A percentile compares a stretch with the other conserved stretches of the same genome.
These are phyloP conservation scores for Apiospora marii DNA, from an alignment of 2,329 filamentous ascomycete species.

Conservation along the genomic window DNA sequence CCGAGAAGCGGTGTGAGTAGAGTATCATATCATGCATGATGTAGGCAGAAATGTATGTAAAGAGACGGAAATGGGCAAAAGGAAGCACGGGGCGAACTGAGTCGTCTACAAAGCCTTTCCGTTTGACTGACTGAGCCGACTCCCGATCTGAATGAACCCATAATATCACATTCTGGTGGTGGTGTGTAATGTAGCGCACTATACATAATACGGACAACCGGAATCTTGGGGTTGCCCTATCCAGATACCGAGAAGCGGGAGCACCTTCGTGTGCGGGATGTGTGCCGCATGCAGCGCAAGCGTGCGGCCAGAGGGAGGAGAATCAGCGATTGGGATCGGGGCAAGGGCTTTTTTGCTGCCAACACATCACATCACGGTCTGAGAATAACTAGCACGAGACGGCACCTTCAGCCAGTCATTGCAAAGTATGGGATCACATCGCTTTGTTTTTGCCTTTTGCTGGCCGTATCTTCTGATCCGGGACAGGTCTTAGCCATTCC, in stretches of 20 bases:
- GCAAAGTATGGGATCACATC: background rate
- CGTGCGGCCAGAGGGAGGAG: background rate
- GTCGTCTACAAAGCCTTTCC: background rate
- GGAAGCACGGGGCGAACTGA: background rate
- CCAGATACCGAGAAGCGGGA: constrained; percentile 17
- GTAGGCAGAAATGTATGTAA: background rate
- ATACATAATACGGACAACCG: constrained; percentile 6
- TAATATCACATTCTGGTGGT: background rate
- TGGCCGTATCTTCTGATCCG: background rate
- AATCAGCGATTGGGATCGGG: background rate
- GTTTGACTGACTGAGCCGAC: background rate
- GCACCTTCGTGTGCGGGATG: background rate
- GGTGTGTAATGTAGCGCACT: background rate
- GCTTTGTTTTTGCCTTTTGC: background rate
- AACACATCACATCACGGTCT: constrained; percentile 9
- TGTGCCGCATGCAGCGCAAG: background rate
- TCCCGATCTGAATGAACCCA: background rate
- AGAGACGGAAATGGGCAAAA: background rate
- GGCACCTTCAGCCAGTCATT: constrained; percentile 1
- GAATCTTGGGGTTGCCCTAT: background rate
- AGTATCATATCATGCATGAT: background rate
- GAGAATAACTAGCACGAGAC: background rate
- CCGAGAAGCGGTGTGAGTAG: background rate
- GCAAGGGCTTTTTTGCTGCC: constrained; percentile 10
- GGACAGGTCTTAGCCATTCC: background rate